phyloP scores from a whole-genome alignment of 495 filamentous ascomycete genomes.

The Neurospora sp. region DNA sequence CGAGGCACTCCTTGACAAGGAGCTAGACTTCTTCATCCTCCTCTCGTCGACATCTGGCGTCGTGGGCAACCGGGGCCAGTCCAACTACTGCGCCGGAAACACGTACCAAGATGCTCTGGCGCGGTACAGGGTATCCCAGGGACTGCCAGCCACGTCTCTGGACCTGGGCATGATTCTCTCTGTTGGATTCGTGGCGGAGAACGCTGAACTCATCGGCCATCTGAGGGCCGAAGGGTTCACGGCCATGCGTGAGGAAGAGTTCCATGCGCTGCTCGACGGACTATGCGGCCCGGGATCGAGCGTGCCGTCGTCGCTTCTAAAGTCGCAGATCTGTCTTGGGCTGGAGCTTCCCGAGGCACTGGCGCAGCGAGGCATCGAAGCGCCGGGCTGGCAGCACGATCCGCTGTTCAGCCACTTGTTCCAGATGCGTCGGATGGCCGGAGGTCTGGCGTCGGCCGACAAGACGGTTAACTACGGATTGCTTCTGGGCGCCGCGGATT shows the following conservation, averaged over 20 bases:
- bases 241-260: slow-evolving; percentile 19
- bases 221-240: slow-evolving; percentile 10
- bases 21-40: slow-evolving; percentile 52
- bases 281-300: neutral
- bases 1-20: slow-evolving; percentile 7
- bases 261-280: slow-evolving; percentile 22
- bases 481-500: neutral
- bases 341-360: slow-evolving; percentile 20
- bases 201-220: slow-evolving; percentile 12
- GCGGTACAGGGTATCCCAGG: slow-evolving; percentile 22
- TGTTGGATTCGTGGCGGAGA: slow-evolving; percentile 24
- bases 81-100: slow-evolving; percentile 50
- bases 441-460: neutral
- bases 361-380: slow-evolving; percentile 12
- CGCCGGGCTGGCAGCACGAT: slow-evolving; percentile 25
- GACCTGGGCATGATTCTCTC: slow-evolving; percentile 36
- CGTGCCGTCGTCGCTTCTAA: neutral
- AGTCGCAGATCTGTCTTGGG: slow-evolving; percentile 15
- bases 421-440: slow-evolving; percentile 1
- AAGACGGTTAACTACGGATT: neutral
- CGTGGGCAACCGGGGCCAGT: slow-evolving; percentile 39
- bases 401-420: slow-evolving; percentile 18
- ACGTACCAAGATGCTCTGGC: slow-evolving; percentile 44
- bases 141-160: slow-evolving; percentile 32
- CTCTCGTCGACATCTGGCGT: slow-evolving; percentile 46